Percentiles rank a stretch among this genome's conserved stretches.
Conservation (phyloP, 805 yeast genomes). For the Hanseniaspora lindneri region DNA sequence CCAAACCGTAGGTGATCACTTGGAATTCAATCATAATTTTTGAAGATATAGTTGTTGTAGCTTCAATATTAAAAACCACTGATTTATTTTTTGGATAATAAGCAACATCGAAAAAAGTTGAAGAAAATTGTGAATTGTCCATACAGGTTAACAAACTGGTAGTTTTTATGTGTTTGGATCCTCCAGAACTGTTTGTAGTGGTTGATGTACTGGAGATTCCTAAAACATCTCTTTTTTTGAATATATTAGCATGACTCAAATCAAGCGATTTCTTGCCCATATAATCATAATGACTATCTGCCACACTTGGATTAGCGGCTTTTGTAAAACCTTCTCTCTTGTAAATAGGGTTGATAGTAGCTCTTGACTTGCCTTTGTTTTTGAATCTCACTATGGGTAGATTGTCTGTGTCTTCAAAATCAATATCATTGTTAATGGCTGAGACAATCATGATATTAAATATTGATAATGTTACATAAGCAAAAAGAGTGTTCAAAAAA, state of each 20-base stretch:
- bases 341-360: neutral
- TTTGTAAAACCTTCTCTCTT: neutral
- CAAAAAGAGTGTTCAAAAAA: neutral
- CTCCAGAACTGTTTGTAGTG: slow-evolving; percentile 12
- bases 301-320: neutral
- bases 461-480: neutral
- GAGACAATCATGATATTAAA: slow-evolving; percentile 6
- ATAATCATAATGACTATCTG: slow-evolving; percentile 11
- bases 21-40: slow-evolving; percentile 54
- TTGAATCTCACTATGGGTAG: slow-evolving; percentile 13
- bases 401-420: slow-evolving; percentile 9
- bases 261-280: neutral
- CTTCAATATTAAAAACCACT: slow-evolving; percentile 56
- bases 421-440: slow-evolving; percentile 9
- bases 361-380: neutral
- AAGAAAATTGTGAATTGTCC: slow-evolving; percentile 77
- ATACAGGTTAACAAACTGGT: slow-evolving; percentile 80
- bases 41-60: slow-evolving; percentile 65
- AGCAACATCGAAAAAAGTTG: slow-evolving; percentile 66
- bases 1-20: slow-evolving; percentile 71
- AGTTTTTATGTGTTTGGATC: slow-evolving; percentile 33
- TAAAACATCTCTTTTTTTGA: slow-evolving; percentile 2
- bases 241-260: neutral
- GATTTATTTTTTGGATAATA: slow-evolving; percentile 56
- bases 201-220: slow-evolving; percentile 9